Percentiles rank a stretch among this genome's conserved stretches.
These are phyloP conservation scores for Aegilops tauschii DNA, from an alignment of 176 grass and related monocot genomes.

Conservation along the genomic window DNA sequence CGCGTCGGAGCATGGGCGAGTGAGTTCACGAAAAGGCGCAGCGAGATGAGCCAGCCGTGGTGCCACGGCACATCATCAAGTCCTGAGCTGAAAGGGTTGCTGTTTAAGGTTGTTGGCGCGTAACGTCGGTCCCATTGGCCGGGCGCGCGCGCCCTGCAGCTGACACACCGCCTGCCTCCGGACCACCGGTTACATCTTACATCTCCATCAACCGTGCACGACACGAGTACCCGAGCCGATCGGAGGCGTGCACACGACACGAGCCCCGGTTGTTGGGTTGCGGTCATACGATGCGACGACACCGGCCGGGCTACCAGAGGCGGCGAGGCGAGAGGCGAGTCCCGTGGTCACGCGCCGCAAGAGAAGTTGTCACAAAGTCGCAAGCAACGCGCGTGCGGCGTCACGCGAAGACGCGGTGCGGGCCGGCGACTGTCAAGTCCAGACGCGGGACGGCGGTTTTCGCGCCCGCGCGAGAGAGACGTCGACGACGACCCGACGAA, in stretches of 20 bases:
- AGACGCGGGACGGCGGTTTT: not conserved
- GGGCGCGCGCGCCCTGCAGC: not conserved
- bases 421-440: not conserved
- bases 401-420: constrained; percentile 12
- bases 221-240: not conserved
- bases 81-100: not conserved
- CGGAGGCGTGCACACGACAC: not conserved
- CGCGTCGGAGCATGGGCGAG: not conserved
- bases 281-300: not conserved
- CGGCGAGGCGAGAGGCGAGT: not conserved
- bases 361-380: not conserved
- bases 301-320: not conserved
- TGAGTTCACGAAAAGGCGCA: not conserved
- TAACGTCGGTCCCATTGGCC: not conserved
- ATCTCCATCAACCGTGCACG: not conserved
- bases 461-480: not conserved
- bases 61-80: not conserved
- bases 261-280: not conserved
- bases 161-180: not conserved
- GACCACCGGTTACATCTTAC: not conserved
- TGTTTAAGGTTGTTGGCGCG: constrained; percentile 31
- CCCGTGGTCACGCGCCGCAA: not conserved
- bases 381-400: not conserved
- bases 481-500: not conserved
- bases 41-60: not conserved